Evolutionary conservation across 2,329 filamentous ascomycete genomes (phyloP).

Genomic region (Penicillium sp.): DNA sequence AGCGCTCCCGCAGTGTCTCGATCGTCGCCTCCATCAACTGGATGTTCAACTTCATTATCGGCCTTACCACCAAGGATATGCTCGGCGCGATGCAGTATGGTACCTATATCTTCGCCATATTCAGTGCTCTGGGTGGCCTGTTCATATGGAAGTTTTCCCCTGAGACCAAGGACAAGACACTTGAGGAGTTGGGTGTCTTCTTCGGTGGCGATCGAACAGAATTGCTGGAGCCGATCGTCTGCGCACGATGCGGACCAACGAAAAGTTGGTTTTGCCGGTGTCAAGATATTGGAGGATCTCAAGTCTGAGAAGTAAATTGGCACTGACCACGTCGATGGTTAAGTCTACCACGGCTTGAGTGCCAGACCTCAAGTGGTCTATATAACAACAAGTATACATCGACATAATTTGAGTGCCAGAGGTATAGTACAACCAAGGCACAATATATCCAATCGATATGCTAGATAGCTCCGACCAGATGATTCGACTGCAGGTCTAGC

Average conservation of each 20-base stretch:
- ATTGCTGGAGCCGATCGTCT: slow-evolving; percentile 46
- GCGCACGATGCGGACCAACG: slow-evolving; percentile 70
- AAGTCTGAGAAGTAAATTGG: slow-evolving; percentile 19
- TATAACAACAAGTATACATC: background rate
- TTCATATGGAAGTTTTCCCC: too few relatives aligned
- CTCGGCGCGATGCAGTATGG: too few relatives aligned
- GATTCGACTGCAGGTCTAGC: background rate
- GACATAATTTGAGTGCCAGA: too few relatives aligned
- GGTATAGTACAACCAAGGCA: too few relatives aligned
- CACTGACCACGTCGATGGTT: slow-evolving; percentile 16
- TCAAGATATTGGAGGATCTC: slow-evolving; percentile 24
- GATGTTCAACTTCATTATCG: too few relatives aligned
- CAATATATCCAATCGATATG: too few relatives aligned
- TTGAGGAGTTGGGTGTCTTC: slow-evolving; percentile 60
- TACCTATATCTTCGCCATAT: too few relatives aligned
- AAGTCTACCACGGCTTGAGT: background rate
- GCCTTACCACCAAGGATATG: too few relatives aligned
- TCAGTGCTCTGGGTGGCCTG: too few relatives aligned
- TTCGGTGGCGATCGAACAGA: slow-evolving; percentile 30
- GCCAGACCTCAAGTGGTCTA: background rate
- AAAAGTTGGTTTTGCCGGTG: slow-evolving; percentile 59
- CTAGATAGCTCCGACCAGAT: too few relatives aligned
- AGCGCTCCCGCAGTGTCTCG: too few relatives aligned
- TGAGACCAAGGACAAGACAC: slow-evolving; percentile 23
- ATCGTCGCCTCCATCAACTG: too few relatives aligned